Percentiles rank a stretch among this genome's conserved stretches.
These are phyloP conservation scores for Kodamaea arcana DNA, from an alignment of 1,139 yeast genomes.

Conservation along the genomic window DNA sequence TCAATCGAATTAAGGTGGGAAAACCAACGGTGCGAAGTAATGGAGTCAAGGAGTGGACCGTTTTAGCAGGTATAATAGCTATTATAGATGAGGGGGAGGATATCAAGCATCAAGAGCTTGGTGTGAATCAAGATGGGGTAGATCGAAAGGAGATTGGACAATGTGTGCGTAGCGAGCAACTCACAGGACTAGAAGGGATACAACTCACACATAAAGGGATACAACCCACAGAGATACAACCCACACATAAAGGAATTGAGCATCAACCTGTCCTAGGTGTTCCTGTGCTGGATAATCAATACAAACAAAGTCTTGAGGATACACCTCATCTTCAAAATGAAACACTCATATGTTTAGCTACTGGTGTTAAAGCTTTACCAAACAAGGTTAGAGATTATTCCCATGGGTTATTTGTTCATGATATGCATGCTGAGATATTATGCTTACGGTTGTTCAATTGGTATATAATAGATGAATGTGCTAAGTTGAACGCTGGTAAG, in stretches of 20 bases:
- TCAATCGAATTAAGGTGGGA: slow-evolving; percentile 31
- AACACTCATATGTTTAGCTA: slow-evolving; percentile 52
- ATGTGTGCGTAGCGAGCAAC: no score
- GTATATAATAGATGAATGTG: slow-evolving; percentile 29
- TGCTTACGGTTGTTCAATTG: slow-evolving; percentile 65
- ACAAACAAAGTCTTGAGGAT: no score
- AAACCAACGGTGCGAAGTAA: slow-evolving; percentile 60
- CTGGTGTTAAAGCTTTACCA: slow-evolving; percentile 82
- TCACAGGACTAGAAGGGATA: no score
- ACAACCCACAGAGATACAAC: no score
- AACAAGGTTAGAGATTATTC: slow-evolving; percentile 39
- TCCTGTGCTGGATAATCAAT: no score
- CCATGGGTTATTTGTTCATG: slow-evolving; percentile 68
- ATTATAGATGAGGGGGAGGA: slow-evolving; percentile 15
- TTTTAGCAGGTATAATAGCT: slow-evolving; percentile 70
- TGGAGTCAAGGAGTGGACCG: slow-evolving; percentile 78
- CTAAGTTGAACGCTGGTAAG: slow-evolving; percentile 5
- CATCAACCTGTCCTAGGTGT: no score
- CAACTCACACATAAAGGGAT: no score
- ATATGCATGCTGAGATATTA: slow-evolving; percentile 84
- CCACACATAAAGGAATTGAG: no score
- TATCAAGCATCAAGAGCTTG: not conserved
- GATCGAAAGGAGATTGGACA: not conserved
- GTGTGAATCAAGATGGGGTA: not conserved
- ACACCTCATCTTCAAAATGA: slow-evolving; percentile 15